Evolutionary conservation across 768 basidiomycete species (phyloP).

Genomic region (Agaricus sinodeliciosus): DNA sequence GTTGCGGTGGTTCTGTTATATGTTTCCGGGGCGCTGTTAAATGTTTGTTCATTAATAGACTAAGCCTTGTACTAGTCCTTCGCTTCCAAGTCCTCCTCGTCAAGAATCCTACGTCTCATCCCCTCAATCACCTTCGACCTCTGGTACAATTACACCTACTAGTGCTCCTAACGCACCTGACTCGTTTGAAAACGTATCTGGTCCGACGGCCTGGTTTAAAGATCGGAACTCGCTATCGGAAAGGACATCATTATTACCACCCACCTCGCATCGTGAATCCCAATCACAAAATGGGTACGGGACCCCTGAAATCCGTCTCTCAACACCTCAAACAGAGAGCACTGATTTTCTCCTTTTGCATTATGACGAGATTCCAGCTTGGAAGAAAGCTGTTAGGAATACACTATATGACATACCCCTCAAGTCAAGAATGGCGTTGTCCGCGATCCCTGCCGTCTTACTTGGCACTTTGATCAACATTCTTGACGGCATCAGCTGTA

Average conservation of each 20-base stretch:
- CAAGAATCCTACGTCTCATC: conserved; percentile 1
- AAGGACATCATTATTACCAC: too few species aligned
- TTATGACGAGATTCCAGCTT: not conserved
- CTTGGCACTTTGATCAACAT: conserved; percentile 84
- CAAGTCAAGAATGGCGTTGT: conserved; percentile 25
- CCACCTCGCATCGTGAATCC: too few species aligned
- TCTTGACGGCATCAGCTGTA: conserved; percentile 89
- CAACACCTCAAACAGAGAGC: not conserved
- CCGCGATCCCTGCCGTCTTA: conserved; percentile 74
- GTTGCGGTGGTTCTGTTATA: not conserved
- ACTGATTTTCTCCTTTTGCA: not conserved
- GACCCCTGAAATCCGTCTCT: not conserved
- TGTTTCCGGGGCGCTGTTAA: not conserved
- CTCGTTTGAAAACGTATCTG: not conserved
- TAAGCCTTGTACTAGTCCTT: conserved; percentile 9
- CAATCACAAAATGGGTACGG: not conserved
- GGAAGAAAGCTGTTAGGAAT: conserved; percentile 6
- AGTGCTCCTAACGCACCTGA: not conserved
- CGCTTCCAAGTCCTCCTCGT: conserved; percentile 33
- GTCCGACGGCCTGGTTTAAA: not conserved
- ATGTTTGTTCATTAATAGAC: not conserved
- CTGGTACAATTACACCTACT: not conserved
- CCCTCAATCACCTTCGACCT: conserved; percentile 8
- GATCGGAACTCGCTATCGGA: not conserved
- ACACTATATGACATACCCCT: conserved; percentile 12